Conservation (phyloP, 495 filamentous ascomycete species). For the Penicillium ochrochloron region DNA sequence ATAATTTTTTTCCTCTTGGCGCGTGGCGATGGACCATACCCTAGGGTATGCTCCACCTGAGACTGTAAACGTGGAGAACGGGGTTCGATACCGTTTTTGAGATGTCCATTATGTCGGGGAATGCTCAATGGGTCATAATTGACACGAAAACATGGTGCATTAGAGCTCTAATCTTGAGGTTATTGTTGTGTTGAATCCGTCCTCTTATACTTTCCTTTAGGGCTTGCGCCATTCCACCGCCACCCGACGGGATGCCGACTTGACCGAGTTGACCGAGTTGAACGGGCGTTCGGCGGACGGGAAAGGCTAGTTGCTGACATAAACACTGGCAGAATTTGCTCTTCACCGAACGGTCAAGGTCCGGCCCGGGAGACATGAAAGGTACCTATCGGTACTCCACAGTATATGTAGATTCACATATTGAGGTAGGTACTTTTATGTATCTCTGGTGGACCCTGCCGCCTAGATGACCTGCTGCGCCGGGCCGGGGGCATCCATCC, state of each 20-base stretch:
- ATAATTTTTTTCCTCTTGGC: conserved; percentile 32
- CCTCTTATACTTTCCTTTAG: not conserved
- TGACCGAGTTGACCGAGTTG: not conserved
- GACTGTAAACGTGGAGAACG: conserved; percentile 9
- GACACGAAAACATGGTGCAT: not conserved
- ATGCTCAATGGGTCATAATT: not conserved
- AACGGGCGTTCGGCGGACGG: not conserved
- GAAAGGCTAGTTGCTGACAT: not conserved
- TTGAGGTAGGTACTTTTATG: not conserved
- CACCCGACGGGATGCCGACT: conserved; percentile 10
- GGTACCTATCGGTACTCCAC: not conserved
- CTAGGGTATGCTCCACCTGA: conserved; percentile 15
- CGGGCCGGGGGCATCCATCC: conserved; percentile 7
- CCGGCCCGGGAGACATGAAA: not conserved
- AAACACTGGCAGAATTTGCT: not conserved
- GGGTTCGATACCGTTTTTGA: not conserved
- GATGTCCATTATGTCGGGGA: not conserved
- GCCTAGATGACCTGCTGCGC: not conserved
- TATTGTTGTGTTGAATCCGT: not conserved
- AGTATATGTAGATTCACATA: not conserved
- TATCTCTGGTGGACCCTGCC: not conserved
- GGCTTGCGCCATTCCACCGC: not conserved
- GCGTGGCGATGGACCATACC: conserved; percentile 25
- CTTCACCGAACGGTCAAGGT: not conserved
- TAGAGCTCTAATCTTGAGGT: not conserved